Evolutionary conservation across 2,329 filamentous ascomycete species (phyloP).

Genomic region (Clonostachys rhizophaga): DNA sequence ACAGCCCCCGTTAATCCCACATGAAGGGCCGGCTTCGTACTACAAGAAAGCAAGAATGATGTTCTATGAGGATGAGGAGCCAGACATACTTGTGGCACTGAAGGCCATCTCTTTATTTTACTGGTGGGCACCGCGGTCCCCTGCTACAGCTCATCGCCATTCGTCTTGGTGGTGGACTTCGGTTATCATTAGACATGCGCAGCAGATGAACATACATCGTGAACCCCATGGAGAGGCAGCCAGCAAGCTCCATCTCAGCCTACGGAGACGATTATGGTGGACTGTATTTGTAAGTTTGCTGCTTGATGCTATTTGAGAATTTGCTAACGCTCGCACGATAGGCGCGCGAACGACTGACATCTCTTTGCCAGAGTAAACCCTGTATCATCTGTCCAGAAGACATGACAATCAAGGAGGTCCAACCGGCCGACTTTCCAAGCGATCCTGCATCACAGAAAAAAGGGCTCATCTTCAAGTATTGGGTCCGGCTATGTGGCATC

Average conservation of each 20-base stretch:
- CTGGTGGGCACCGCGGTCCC: slow-evolving; percentile 35
- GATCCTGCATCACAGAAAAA: too few relatives aligned
- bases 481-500: too few relatives aligned
- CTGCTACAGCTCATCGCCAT: slow-evolving; percentile 28
- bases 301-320: too few relatives aligned
- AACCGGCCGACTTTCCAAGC: too few relatives aligned
- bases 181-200: slow-evolving; percentile 33
- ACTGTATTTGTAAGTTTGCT: slow-evolving; percentile 23
- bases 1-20: slow-evolving; percentile 31
- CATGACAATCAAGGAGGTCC: too few relatives aligned
- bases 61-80: slow-evolving; percentile 33
- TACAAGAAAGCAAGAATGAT: slow-evolving; percentile 31
- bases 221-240: slow-evolving; percentile 19
- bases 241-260: slow-evolving; percentile 8
- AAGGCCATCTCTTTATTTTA: slow-evolving; percentile 33
- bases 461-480: too few relatives aligned
- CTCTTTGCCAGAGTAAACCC: too few relatives aligned
- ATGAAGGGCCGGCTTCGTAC: slow-evolving; percentile 27
- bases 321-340: too few relatives aligned
- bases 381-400: too few relatives aligned
- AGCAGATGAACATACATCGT: slow-evolving; percentile 36
- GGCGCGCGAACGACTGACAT: too few relatives aligned
- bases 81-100: slow-evolving; percentile 24
- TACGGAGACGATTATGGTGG: slow-evolving; percentile 34
- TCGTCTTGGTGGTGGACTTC: slow-evolving; percentile 40